Conservation (phyloP, 2,329 filamentous ascomycete genomes). For the Fusarium neocosmosporiellum region DNA sequence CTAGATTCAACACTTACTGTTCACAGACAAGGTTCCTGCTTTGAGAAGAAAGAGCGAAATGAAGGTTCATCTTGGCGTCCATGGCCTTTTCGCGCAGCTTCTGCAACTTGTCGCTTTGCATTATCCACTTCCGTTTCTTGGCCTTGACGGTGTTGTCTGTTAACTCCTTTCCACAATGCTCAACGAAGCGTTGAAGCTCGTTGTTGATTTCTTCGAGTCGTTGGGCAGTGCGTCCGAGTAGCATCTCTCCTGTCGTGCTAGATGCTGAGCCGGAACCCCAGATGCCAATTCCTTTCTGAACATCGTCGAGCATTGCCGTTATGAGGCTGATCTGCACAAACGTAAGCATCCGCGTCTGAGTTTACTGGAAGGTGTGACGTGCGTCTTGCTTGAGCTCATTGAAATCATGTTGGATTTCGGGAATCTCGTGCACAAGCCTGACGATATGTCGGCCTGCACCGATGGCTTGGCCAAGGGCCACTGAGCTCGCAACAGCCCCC, state of each 20-base stretch:
- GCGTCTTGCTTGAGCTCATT: neutral
- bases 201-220: neutral
- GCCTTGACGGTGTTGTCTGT: neutral
- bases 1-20: neutral
- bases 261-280: neutral
- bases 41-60: neutral
- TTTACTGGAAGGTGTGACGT: neutral
- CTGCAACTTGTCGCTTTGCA: neutral
- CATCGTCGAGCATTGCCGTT: neutral
- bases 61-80: conserved; percentile 1
- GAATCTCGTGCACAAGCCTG: neutral
- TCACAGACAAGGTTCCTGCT: neutral
- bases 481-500: neutral
- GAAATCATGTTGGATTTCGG: neutral
- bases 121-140: conserved; percentile 2
- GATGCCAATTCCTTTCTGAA: neutral
- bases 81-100: neutral
- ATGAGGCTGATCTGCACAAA: neutral
- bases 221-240: neutral
- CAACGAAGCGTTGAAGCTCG: neutral
- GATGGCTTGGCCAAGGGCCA: neutral
- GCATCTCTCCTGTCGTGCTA: neutral
- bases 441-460: neutral
- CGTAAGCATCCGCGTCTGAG: neutral
- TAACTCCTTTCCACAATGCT: neutral